Evolutionary conservation across 75 land plant species (phyloP), one percentile per base, ranked within the genome.

Genomic region (Ceratopteris richardii): DNA sequence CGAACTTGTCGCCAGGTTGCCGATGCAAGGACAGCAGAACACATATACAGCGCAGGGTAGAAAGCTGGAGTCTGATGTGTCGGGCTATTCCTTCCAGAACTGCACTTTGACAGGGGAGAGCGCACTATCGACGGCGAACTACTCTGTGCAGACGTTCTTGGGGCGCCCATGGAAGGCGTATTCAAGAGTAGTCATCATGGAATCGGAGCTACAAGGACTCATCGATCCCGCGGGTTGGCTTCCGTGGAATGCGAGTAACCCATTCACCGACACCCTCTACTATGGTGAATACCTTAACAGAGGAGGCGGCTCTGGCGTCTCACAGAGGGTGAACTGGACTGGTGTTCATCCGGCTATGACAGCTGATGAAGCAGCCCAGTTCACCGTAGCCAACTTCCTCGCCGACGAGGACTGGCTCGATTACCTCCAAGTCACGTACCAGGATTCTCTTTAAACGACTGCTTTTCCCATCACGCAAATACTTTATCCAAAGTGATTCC

Each of bases 121-220:
- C n/a, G n/a, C n/a, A n/a, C n/a, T n/a, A n/a, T n/a, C n/a, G n/a
- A n/a, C n/a, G n/a, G n/a, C n/a, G n/a, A n/a, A n/a, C n/a, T n/a
- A n/a, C n/a, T n/a, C n/a, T n/a, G n/a, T n/a, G n/a, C 43, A 41
- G 28, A 65, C 63, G n/a, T 78, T 68, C 30, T 70, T 82, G 2
- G 91, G 91, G 0, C 40, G 91, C 11, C 91, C 91, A 0, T 82
- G 85, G 91, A 82, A 80, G 72, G 29, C 48, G 27, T 87, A 80
- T 63, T 80, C 91, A 0, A 39, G 71, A 6, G 71, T 75, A 5
- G 74, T 87, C 31, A 30, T 77, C 64, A 72, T 82, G 83, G 62
- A 74, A 51, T 66, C 79, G 42, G 59, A 80, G 54, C 66, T 87
- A 16, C 57, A 69, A 28, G 50, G 54, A 21, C 55, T 66, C 31